phyloP scores from a whole-genome alignment of 495 filamentous ascomycete species.

The Aspergillus indologenus region DNA sequence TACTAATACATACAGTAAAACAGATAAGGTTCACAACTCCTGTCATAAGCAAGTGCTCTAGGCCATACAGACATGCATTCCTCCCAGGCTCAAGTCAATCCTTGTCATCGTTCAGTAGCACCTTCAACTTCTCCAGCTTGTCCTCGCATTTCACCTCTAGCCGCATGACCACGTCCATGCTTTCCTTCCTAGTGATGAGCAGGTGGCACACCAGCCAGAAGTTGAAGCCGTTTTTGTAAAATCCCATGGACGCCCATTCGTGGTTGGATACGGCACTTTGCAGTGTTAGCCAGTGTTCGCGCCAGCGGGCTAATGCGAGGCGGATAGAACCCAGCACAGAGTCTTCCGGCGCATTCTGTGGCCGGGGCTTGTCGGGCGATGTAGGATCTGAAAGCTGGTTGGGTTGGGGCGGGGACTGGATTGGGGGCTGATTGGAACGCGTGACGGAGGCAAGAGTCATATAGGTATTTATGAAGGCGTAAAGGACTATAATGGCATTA shows the following conservation, averaged over 20 bases:
- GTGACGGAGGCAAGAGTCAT: slow-evolving; percentile 40
- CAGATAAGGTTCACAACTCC: not conserved
- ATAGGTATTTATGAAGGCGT: slow-evolving; percentile 45
- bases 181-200: slow-evolving; percentile 47
- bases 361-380: slow-evolving; percentile 7
- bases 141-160: slow-evolving; percentile 51
- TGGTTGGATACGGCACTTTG: slow-evolving; percentile 30
- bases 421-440: slow-evolving; percentile 10
- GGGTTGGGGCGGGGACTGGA: not conserved
- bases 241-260: slow-evolving; percentile 46
- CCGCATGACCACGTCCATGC: slow-evolving; percentile 45
- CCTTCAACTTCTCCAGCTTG: slow-evolving; percentile 44
- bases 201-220: slow-evolving; percentile 48
- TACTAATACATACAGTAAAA: not conserved
- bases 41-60: not conserved
- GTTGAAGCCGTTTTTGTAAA: slow-evolving; percentile 45
- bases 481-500: slow-evolving; percentile 28
- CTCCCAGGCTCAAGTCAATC: slow-evolving; percentile 14
- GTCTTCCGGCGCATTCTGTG: slow-evolving; percentile 32
- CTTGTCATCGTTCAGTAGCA: slow-evolving; percentile 41
- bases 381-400: not conserved
- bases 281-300: slow-evolving; percentile 35
- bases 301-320: slow-evolving; percentile 38
- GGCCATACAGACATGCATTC: not conserved
- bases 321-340: slow-evolving; percentile 32